Evolutionary conservation across 192 early-diverging fungal genomes (phyloP), one percentile per base, ranked within the genome.

Genomic region (Rhizophagus sp.): DNA sequence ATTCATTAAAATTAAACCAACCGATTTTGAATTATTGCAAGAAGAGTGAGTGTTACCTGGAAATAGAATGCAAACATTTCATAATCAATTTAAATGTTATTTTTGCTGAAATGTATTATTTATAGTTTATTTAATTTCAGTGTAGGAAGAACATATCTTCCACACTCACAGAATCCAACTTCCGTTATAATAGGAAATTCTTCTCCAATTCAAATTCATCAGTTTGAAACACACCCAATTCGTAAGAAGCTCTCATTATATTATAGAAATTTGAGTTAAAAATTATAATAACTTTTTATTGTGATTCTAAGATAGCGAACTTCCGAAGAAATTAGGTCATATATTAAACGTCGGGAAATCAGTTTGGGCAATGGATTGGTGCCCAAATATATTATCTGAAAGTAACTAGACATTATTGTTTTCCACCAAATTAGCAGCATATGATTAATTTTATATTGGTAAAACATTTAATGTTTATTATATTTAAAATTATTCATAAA

Each of bases 351-450:
- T 82, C 36, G 86, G 86, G 25, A 57, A 76, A 19, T 78, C 81
- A 3, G 74, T 87, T 50, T 87, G 86, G 85, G 83, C 1, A 67
- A 79, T 77, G 79, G 79, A 63, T 78, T 87, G 75, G 85, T 68
- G 33, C 78, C 86, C 33, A 79, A 85, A 74, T 34, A 44, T 33
- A 63, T 69, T 9, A 13, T 19, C 2, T 80, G 69, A 50, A n/a
- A n/a, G 63, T 76, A 76, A 24, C 2, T 52, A 57, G 7, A 75
- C 34, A 41, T 52, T 50, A 39, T 4, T 47, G 0, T 10, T 47
- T 47, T 47, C 44, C 17, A 81, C 41, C 76, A 75, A 24, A 47
- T 12, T 47, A 47, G 11, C 11, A 47, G 39, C 6, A 41, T 41
- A 41, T 41, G 11, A 47, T 47, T 12, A 47, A 47, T 47, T 41